These are phyloP conservation scores for Yueomyces sp. DNA, from an alignment of 805 yeast species.

Conservation along the genomic window DNA sequence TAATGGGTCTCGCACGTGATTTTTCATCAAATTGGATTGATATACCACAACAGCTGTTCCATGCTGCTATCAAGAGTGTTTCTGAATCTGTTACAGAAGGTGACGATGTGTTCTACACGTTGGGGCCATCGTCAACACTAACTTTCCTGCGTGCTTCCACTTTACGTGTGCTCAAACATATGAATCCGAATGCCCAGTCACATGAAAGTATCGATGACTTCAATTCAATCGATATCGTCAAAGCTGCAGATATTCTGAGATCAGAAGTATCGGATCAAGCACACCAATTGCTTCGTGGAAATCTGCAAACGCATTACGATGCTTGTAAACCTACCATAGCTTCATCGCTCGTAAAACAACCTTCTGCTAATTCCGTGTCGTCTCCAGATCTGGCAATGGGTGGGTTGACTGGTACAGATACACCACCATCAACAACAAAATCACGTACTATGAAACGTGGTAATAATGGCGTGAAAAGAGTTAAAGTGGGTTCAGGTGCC, in stretches of 20 bases:
- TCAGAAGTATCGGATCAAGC: not conserved
- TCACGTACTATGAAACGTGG: not conserved
- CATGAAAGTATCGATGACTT: not conserved
- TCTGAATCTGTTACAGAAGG: not conserved
- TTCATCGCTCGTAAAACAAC: not conserved
- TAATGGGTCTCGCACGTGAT: not conserved
- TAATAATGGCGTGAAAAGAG: not conserved
- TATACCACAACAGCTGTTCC: not conserved
- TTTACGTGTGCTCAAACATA: not conserved
- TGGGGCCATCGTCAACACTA: not conserved
- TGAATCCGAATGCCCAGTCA: not conserved
- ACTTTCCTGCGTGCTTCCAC: not conserved
- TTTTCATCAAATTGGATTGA: not conserved
- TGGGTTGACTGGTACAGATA: not conserved
- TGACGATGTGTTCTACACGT: not conserved
- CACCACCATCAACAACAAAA: not conserved
- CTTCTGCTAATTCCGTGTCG: not conserved
- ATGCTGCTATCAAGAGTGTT: not conserved
- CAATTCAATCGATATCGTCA: not conserved
- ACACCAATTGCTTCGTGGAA: not conserved
- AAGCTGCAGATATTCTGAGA: not conserved
- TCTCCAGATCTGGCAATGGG: not conserved
- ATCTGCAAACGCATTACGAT: not conserved
- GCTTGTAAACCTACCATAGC: not conserved
- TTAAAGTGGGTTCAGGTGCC: not conserved